These are phyloP conservation scores for Aspergillus tamarii DNA, from an alignment of 2,329 filamentous ascomycete genomes.

Conservation along the genomic window DNA sequence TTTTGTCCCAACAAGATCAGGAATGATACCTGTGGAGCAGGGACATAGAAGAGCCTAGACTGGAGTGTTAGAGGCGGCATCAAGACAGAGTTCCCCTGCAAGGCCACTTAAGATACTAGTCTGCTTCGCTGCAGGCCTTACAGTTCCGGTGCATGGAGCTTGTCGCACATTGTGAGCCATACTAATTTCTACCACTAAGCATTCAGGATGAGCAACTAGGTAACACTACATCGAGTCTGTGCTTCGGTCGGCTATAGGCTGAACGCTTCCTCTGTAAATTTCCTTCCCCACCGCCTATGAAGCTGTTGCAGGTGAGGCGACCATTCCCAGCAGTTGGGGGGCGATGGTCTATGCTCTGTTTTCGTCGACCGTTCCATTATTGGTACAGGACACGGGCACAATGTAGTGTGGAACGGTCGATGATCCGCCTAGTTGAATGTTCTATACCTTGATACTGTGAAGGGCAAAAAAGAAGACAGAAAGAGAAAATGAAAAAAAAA, in stretches of 20 bases:
- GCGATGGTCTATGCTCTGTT: conserved; percentile 19
- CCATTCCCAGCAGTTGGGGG: conserved; percentile 24
- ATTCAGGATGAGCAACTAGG: neutral
- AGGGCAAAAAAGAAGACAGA: neutral
- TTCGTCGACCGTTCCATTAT: neutral
- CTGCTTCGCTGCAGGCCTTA: conserved; percentile 12
- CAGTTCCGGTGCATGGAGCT: conserved; percentile 16
- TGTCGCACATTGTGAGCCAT: conserved; percentile 3
- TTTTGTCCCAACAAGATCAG: neutral
- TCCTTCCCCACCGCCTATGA: conserved; percentile 14
- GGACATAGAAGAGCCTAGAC: conserved; percentile 8
- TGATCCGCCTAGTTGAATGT: conserved; percentile 6
- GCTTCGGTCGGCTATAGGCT: neutral
- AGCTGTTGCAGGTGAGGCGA: conserved; percentile 24
- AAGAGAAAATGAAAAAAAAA: neutral
- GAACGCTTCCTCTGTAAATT: neutral
- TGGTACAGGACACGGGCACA: neutral
- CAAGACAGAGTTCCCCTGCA: conserved; percentile 11
- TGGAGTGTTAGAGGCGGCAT: neutral
- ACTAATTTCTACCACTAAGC: neutral
- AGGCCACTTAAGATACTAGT: conserved; percentile 10
- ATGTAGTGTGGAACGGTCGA: neutral
- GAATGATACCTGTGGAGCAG: neutral
- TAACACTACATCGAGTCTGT: neutral
- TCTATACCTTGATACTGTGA: neutral